Percentiles rank a stretch among this genome's conserved stretches.
Evolutionary conservation across 495 filamentous ascomycete genomes (phyloP).

Genomic region (Neurospora discreta): DNA sequence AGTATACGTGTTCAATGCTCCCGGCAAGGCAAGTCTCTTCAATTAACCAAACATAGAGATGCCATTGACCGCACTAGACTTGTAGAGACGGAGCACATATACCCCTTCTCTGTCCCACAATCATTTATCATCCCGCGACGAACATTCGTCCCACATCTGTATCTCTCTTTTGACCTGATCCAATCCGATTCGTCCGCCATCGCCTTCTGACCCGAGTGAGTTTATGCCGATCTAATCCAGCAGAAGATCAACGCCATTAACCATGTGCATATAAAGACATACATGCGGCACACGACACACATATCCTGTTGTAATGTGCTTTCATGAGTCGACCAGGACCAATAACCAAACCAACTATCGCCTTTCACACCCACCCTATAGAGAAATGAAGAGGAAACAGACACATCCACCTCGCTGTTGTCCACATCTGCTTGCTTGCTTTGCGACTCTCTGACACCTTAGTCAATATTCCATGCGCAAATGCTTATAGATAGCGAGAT

Average conservation of each 20-base stretch:
- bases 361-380: not conserved
- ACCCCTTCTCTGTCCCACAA: not conserved
- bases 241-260: not conserved
- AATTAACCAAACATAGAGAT: not conserved
- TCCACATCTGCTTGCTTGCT: not conserved
- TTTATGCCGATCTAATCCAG: not conserved
- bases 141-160: not conserved
- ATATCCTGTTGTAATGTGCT: not conserved
- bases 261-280: not conserved
- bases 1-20: not conserved
- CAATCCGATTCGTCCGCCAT: not conserved
- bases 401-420: not conserved
- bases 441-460: not conserved
- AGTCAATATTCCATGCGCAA: not conserved
- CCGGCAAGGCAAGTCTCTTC: not conserved
- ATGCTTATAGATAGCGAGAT: not conserved
- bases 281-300: not conserved
- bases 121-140: not conserved
- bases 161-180: not conserved
- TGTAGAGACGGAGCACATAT: not conserved
- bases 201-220: not conserved
- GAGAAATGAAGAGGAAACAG: not conserved
- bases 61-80: not conserved
- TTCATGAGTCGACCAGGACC: not conserved
- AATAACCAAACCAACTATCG: not conserved